phyloP scores from a whole-genome alignment of 2,329 filamentous ascomycete genomes.

The Penicillium sp. region DNA sequence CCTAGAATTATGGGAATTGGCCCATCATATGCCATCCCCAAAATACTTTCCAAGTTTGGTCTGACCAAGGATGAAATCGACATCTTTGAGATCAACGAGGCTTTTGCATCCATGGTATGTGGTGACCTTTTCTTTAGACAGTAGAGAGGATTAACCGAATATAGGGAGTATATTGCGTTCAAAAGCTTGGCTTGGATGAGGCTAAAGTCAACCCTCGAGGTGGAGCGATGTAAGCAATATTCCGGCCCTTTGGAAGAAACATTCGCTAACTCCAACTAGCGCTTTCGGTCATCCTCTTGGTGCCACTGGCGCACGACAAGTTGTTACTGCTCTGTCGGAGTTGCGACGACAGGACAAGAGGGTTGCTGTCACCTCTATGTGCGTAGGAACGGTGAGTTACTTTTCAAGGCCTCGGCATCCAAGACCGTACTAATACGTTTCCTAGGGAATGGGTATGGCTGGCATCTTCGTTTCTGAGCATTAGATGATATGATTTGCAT shows the following conservation, averaged over 20 bases:
- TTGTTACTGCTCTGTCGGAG: conserved; percentile 86
- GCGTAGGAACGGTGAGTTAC: conserved; percentile 78
- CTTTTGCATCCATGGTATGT: conserved; percentile 71
- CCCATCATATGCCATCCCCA: conserved; percentile 89
- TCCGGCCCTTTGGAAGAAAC: not conserved
- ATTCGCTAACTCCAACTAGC: conserved; percentile 31
- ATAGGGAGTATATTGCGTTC: conserved; percentile 87
- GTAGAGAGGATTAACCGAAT: conserved; percentile 6
- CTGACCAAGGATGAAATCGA: conserved; percentile 58
- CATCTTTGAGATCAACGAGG: conserved; percentile 72
- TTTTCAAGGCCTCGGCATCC: not conserved
- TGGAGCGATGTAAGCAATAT: conserved; percentile 68
- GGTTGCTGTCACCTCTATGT: conserved; percentile 91
- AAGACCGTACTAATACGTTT: conserved; percentile 2
- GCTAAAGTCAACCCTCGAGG: conserved; percentile 95
- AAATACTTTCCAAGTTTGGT: conserved; percentile 80
- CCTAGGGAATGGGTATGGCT: conserved; percentile 72
- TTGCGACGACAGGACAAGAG: conserved; percentile 77
- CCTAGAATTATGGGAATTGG: conserved; percentile 93
- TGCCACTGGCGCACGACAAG: conserved; percentile 88
- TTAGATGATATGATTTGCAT: conserved; percentile 22
- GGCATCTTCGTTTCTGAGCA: conserved; percentile 93
- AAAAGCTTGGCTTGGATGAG: conserved; percentile 76
- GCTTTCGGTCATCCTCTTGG: conserved; percentile 92
- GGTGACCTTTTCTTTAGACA: not conserved